Evolutionary conservation across 345 rosid genomes (phyloP).

Genomic region (Crucihimalaya himalaica): DNA sequence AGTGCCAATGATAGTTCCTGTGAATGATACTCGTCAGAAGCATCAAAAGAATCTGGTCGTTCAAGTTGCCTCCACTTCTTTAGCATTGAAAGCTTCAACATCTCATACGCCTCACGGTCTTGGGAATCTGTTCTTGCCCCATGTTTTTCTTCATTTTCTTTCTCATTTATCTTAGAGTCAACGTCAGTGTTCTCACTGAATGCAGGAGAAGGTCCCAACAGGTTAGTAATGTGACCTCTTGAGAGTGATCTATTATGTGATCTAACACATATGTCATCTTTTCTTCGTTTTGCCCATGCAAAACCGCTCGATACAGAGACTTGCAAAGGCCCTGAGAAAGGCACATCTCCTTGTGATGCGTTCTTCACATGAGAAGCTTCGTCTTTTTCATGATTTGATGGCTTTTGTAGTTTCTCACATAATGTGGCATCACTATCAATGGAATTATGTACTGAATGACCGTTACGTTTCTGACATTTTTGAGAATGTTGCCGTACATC

Average conservation of each 20-base stretch:
- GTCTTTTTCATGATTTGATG: slow-evolving; percentile 52
- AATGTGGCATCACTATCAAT: slow-evolving; percentile 39
- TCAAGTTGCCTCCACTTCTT: slow-evolving; percentile 81
- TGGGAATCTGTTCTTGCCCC: slow-evolving; percentile 51
- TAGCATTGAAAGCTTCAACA: slow-evolving; percentile 54
- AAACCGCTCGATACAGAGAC: slow-evolving; percentile 93
- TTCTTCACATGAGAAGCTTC: slow-evolving; percentile 77
- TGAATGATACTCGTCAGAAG: slow-evolving; percentile 85
- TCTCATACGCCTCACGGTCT: slow-evolving; percentile 61
- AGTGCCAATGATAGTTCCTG: slow-evolving; percentile 81
- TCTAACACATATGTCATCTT: slow-evolving; percentile 53
- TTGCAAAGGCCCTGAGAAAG: slow-evolving; percentile 87
- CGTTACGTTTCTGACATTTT: slow-evolving; percentile 41
- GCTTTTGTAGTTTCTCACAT: slow-evolving; percentile 50
- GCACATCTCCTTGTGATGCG: slow-evolving; percentile 86
- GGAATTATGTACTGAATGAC: slow-evolving; percentile 37
- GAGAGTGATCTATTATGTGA: slow-evolving; percentile 70
- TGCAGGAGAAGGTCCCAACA: slow-evolving; percentile 56
- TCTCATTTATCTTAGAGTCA: slow-evolving; percentile 56
- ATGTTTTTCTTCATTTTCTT: slow-evolving; percentile 37
- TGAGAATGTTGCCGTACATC: slow-evolving; percentile 44
- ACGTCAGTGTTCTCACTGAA: slow-evolving; percentile 50
- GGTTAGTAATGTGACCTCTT: slow-evolving; percentile 60
- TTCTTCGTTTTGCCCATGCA: slow-evolving; percentile 87
- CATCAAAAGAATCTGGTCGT: slow-evolving; percentile 84